These are phyloP conservation scores for Persicaria tinctoria DNA, from an alignment of 148 eudicot species.

Conservation along the genomic window DNA sequence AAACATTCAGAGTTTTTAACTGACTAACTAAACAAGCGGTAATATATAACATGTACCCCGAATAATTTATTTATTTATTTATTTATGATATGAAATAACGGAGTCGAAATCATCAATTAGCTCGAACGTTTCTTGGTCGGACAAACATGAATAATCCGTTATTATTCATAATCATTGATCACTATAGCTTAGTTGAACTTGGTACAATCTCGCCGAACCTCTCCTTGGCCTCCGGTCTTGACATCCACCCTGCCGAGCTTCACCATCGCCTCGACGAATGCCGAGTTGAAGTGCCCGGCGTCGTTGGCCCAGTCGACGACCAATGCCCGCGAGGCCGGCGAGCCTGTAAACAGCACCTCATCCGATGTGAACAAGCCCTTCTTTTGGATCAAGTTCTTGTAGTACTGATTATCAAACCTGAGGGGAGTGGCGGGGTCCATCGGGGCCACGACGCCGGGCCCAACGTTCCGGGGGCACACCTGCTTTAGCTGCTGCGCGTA, in stretches of 20 bases:
- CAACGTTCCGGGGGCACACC: neutral
- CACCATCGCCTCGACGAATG: slow-evolving; percentile 47
- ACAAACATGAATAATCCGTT: too few relatives aligned
- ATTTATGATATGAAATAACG: too few relatives aligned
- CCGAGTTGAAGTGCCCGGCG: slow-evolving; percentile 26
- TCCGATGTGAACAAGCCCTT: slow-evolving; percentile 11
- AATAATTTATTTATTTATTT: too few relatives aligned
- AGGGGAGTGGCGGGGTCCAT: neutral
- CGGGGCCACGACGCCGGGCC: neutral
- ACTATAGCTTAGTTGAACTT: slow-evolving; percentile 32
- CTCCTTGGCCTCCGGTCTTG: slow-evolving; percentile 66
- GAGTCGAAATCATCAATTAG: too few relatives aligned
- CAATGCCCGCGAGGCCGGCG: neutral
- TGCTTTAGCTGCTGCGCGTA: slow-evolving; percentile 22
- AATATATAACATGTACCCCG: too few relatives aligned
- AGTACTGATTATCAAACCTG: slow-evolving; percentile 26
- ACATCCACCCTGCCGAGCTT: slow-evolving; percentile 62
- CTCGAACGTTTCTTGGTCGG: neutral
- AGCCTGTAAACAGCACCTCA: neutral
- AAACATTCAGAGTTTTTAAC: too few relatives aligned
- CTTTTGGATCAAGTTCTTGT: slow-evolving; percentile 48
- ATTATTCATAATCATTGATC: too few relatives aligned
- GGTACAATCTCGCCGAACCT: slow-evolving; percentile 60
- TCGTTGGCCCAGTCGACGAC: slow-evolving; percentile 36
- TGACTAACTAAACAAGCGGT: too few relatives aligned